These are phyloP conservation scores for Cryphonectria parasitica DNA, from an alignment of 2,329 filamentous ascomycete species.

Conservation along the genomic window DNA sequence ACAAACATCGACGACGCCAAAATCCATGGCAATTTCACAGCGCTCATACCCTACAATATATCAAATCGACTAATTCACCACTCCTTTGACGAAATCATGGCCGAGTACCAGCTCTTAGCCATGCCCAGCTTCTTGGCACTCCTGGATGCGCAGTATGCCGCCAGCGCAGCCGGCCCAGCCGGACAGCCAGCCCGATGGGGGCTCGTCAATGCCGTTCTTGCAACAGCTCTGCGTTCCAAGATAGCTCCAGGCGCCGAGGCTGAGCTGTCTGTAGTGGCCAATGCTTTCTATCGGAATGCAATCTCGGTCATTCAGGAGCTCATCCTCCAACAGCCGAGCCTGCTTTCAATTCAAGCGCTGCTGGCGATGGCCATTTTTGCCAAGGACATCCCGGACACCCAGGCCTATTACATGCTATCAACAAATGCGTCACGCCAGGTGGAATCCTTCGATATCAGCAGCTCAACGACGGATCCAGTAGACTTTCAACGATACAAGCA, in stretches of 20 bases:
- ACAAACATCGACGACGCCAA: not conserved
- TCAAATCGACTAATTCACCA: slow-evolving; percentile 24
- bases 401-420: slow-evolving; percentile 29
- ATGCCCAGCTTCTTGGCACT: slow-evolving; percentile 19
- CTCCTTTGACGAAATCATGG: slow-evolving; percentile 26
- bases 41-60: not conserved
- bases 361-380: slow-evolving; percentile 32
- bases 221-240: slow-evolving; percentile 29
- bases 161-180: slow-evolving; percentile 15
- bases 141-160: slow-evolving; percentile 29
- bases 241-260: slow-evolving; percentile 28
- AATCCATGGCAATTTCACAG: not conserved
- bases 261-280: slow-evolving; percentile 18
- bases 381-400: slow-evolving; percentile 19
- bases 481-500: not conserved
- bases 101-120: slow-evolving; percentile 24
- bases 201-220: slow-evolving; percentile 30
- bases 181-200: slow-evolving; percentile 30
- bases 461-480: not conserved
- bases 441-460: slow-evolving; percentile 28
- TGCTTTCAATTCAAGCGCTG: slow-evolving; percentile 31
- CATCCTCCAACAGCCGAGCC: slow-evolving; percentile 25
- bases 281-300: slow-evolving; percentile 31
- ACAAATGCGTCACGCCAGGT: slow-evolving; percentile 35
- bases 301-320: slow-evolving; percentile 27